A percentile compares a stretch with the other conserved stretches of the same genome.
Conservation (phyloP, 805 yeast species). For the Ogataea methanolica region DNA sequence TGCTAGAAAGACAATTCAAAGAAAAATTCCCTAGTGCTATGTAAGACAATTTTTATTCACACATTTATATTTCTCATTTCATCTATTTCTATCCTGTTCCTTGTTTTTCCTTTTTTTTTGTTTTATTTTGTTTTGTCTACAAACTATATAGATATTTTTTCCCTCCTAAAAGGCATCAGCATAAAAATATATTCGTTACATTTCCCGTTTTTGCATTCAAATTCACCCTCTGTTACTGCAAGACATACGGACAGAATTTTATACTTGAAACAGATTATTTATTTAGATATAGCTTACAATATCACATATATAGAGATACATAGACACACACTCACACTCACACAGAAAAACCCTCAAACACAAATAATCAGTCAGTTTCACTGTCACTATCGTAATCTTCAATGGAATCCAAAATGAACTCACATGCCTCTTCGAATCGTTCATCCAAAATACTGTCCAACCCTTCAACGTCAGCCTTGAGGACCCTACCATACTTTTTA, state of each 20-base stretch:
- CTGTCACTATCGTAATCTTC: conserved; percentile 54
- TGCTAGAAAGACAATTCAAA: conserved; percentile 52
- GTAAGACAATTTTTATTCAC: conserved; percentile 14
- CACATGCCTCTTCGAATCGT: conserved; percentile 79
- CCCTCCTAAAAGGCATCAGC: no score
- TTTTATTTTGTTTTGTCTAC: no score
- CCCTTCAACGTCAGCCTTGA: conserved; percentile 69
- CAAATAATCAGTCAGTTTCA: conserved; percentile 6
- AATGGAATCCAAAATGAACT: conserved; percentile 73
- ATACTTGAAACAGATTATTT: no score
- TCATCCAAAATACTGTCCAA: conserved; percentile 74
- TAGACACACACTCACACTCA: no score
- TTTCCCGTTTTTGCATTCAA: no score
- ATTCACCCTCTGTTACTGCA: no score
- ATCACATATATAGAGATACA: no score
- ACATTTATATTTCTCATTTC: not conserved
- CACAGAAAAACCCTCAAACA: not conserved
- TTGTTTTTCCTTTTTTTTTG: no score
- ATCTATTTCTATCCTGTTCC: not conserved
- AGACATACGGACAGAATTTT: no score
- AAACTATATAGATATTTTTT: no score
- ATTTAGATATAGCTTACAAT: no score
- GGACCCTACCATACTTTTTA: conserved; percentile 85
- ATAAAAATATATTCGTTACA: no score
- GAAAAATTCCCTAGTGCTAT: conserved; percentile 60